Conservation (phyloP, 108 stramenopile species). For the Cyclotella cryptica region DNA sequence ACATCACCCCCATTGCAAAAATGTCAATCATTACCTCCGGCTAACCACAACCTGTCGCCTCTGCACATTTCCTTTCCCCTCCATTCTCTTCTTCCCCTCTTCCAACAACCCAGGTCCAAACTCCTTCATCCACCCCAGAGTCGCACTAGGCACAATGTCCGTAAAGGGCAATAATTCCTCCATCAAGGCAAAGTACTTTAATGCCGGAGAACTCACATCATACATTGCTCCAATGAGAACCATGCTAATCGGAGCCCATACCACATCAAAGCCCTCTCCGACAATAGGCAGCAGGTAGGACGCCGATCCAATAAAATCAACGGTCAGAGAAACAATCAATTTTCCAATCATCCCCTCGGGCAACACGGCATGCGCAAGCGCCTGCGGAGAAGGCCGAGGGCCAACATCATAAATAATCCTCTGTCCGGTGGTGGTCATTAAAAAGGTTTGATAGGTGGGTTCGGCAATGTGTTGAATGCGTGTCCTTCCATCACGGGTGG, state of each 20-base stretch:
- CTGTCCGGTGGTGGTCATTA: constrained; percentile 66
- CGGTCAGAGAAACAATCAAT: constrained; percentile 63
- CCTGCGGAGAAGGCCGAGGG: constrained; percentile 78
- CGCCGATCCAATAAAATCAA: constrained; percentile 85
- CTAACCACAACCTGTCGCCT: constrained; percentile 2
- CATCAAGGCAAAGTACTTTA: constrained; percentile 81
- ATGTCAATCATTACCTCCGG: no score
- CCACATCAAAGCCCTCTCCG: constrained; percentile 88
- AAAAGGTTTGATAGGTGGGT: constrained; percentile 60
- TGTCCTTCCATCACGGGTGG: constrained; percentile 63
- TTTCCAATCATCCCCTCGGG: constrained; percentile 74
- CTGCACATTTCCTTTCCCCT: background rate
- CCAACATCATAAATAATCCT: constrained; percentile 80
- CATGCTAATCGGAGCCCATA: constrained; percentile 92
- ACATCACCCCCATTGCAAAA: no score
- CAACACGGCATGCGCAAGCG: constrained; percentile 59
- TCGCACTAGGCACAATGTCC: constrained; percentile 91
- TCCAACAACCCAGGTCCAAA: constrained; percentile 62
- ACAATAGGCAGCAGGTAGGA: constrained; percentile 87
- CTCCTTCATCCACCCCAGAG: constrained; percentile 86
- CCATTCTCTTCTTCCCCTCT: constrained; percentile 36
- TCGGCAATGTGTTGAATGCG: constrained; percentile 45
- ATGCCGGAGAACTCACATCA: constrained; percentile 65
- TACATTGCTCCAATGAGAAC: constrained; percentile 90
- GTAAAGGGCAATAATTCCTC: constrained; percentile 95